A percentile compares a stretch with the other conserved stretches of the same genome.
Evolutionary conservation across 345 rosid species (phyloP).

Genomic region (Brassica juncea): DNA sequence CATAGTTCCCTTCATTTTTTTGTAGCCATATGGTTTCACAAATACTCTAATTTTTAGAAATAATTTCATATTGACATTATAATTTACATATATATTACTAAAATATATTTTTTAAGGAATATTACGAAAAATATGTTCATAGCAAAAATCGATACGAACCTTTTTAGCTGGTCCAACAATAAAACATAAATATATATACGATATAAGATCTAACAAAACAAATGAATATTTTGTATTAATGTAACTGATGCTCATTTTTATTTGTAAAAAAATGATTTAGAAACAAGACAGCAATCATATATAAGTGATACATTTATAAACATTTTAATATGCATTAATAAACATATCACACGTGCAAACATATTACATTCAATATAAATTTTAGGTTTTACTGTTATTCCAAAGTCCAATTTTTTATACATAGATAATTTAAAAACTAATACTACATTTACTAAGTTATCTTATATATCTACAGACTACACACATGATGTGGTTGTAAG

Average conservation of each 20-base stretch:
- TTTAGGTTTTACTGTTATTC: neutral
- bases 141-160: neutral
- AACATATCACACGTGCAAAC: neutral
- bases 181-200: neutral
- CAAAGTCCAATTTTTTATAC: neutral
- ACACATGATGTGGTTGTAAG: neutral
- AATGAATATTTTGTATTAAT: neutral
- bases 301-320: neutral
- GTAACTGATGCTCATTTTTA: neutral
- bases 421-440: neutral
- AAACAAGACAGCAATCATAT: neutral
- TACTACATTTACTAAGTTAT: neutral
- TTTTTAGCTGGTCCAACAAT: neutral
- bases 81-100: neutral
- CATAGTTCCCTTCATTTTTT: neutral
- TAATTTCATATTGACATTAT: neutral
- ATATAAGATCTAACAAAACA: neutral
- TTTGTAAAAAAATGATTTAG: neutral
- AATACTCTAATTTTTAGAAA: neutral
- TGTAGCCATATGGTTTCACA: neutral
- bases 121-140: neutral
- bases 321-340: no score
- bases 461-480: neutral
- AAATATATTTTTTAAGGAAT: neutral
- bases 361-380: neutral